Conservation (phyloP, 1,284 basidiomycete genomes). For the Schizophyllum amplum region DNA sequence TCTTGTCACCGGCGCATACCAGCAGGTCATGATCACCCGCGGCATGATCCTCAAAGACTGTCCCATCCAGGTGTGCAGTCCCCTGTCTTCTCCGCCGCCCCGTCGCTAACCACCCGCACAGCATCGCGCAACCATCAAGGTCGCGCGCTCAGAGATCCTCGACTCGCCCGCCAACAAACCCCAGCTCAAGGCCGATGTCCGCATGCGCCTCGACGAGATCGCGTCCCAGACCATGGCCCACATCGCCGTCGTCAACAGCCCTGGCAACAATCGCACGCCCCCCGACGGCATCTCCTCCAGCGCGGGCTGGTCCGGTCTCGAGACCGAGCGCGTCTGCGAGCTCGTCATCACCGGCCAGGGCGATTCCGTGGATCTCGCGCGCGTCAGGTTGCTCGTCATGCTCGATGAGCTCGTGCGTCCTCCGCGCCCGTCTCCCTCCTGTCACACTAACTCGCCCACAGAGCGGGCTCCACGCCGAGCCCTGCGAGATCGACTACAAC, state of each 20-base stretch:
- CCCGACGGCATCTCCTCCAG: constrained; percentile 69
- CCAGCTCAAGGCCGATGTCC: constrained; percentile 82
- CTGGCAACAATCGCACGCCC: constrained; percentile 62
- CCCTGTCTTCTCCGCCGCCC: constrained; percentile 2
- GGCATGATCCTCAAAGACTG: constrained; percentile 86
- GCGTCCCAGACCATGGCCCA: constrained; percentile 82
- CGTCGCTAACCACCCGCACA: constrained; percentile 23
- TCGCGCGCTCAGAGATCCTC: constrained; percentile 87
- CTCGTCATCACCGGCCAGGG: constrained; percentile 84
- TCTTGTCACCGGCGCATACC: constrained; percentile 84
- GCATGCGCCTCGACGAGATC: constrained; percentile 85
- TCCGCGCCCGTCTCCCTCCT: not conserved
- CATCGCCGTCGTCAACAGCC: constrained; percentile 84
- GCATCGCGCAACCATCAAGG: constrained; percentile 81
- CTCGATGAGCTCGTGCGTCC: constrained; percentile 83
- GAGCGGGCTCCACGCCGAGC: constrained; percentile 86
- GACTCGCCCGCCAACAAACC: constrained; percentile 78
- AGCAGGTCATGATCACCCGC: constrained; percentile 87
- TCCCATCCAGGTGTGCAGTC: constrained; percentile 68
- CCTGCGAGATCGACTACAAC: constrained; percentile 93
- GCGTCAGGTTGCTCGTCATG: constrained; percentile 87
- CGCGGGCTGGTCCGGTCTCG: constrained; percentile 80
- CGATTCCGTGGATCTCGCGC: constrained; percentile 87
- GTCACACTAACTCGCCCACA: constrained; percentile 23
- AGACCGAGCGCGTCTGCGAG: constrained; percentile 90